Percentiles rank a stretch among this genome's conserved stretches.
phyloP scores from a whole-genome alignment of 2,329 filamentous ascomycete genomes.

The Trichoderma simmonsii region DNA sequence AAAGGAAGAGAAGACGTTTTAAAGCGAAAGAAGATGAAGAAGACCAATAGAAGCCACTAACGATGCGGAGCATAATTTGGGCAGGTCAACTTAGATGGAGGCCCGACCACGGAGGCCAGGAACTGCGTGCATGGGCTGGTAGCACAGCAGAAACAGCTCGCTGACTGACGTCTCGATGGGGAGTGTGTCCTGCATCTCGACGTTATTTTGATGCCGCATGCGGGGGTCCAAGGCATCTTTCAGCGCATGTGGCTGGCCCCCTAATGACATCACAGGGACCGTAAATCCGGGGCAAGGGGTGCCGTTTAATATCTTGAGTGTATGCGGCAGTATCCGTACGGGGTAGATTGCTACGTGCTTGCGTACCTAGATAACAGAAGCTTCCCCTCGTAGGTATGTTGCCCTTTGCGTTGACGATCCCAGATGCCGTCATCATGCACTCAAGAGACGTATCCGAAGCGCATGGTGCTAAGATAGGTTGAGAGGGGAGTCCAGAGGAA shows the following conservation, averaged over 20 bases:
- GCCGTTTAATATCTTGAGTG: background rate
- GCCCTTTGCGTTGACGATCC: background rate
- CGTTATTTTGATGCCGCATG: background rate
- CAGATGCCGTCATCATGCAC: background rate
- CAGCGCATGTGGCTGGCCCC: slow-evolving; percentile 1
- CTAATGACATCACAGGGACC: slow-evolving; percentile 17
- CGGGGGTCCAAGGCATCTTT: slow-evolving; percentile 4
- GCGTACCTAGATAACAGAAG: background rate
- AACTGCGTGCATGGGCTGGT: background rate
- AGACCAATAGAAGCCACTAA: background rate
- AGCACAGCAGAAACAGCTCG: background rate
- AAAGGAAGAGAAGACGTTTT: background rate
- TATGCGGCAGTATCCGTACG: background rate
- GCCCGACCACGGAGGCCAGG: background rate
- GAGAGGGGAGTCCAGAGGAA: background rate
- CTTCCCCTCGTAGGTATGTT: background rate
- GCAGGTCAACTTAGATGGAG: background rate
- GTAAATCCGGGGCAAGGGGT: slow-evolving; percentile 11
- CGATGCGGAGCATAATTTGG: background rate
- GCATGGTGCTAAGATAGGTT: background rate
- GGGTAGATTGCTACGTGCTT: background rate
- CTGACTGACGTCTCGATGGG: background rate
- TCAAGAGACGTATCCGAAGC: background rate
- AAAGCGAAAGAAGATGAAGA: background rate
- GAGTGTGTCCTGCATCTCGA: slow-evolving; percentile 7